Evolutionary conservation across 2,329 filamentous ascomycete genomes (phyloP).

Genomic region (Incumbomyces lentus): DNA sequence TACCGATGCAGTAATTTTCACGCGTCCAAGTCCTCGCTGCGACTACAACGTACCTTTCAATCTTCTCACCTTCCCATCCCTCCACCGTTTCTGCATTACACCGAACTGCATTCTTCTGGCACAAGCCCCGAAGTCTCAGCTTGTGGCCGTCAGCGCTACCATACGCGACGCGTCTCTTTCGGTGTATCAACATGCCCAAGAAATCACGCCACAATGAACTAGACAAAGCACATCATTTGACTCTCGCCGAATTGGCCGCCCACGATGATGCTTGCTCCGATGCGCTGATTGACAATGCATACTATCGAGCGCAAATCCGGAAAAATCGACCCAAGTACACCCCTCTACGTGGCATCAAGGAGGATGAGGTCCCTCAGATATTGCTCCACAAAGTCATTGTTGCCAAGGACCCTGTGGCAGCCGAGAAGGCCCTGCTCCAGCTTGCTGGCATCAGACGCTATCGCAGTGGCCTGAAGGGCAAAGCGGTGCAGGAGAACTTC

Average conservation of each 20-base stretch:
- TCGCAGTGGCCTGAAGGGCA: constrained; percentile 54
- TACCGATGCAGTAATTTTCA: not conserved
- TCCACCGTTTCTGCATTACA: no score
- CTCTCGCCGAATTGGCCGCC: constrained; percentile 73
- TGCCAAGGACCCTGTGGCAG: constrained; percentile 58
- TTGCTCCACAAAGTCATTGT: constrained; percentile 60
- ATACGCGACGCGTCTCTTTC: not conserved
- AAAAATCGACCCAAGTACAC: constrained; percentile 87
- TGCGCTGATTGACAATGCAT: constrained; percentile 89
- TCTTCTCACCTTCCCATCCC: no score
- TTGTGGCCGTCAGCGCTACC: not conserved
- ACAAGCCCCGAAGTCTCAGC: no score
- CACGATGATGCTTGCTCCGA: constrained; percentile 97
- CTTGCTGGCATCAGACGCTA: constrained; percentile 67
- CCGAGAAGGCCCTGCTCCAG: constrained; percentile 61
- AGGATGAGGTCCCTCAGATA: constrained; percentile 51
- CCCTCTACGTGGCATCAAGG: constrained; percentile 65
- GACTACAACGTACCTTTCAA: no score
- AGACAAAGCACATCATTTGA: constrained; percentile 54
- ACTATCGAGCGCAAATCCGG: constrained; percentile 91
- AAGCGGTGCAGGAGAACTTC: constrained; percentile 79
- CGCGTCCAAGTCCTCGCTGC: not conserved
- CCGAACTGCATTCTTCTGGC: no score
- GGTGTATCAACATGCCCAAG: constrained; percentile 12
- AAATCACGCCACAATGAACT: constrained; percentile 9